Conservation (phyloP, 495 filamentous ascomycete species). For the Daldinia decipiens region DNA sequence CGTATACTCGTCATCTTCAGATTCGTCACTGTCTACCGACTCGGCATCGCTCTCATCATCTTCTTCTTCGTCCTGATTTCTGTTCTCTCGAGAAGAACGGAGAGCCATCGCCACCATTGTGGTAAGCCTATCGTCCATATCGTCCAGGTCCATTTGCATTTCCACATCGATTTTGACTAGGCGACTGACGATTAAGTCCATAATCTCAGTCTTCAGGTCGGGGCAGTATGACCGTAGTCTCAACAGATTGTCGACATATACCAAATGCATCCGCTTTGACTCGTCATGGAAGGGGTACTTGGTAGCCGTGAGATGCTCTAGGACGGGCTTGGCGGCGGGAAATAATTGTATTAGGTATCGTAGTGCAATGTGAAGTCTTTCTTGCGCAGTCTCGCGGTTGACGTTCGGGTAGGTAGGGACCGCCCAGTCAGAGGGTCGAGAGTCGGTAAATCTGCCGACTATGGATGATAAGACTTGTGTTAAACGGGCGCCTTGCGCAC, state of each 20-base stretch:
- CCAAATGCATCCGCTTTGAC: constrained; percentile 73
- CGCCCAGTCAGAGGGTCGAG: constrained; percentile 59
- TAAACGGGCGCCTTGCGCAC: constrained; percentile 71
- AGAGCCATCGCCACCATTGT: constrained; percentile 59
- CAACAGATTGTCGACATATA: constrained; percentile 83
- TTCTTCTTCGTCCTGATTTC: constrained; percentile 63
- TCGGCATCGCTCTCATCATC: constrained; percentile 69
- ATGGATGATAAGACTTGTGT: constrained; percentile 77
- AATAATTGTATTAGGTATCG: constrained; percentile 80
- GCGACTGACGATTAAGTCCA: constrained; percentile 81
- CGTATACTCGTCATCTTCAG: constrained; percentile 56
- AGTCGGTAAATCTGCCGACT: constrained; percentile 73
- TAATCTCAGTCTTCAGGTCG: constrained; percentile 82
- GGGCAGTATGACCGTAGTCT: constrained; percentile 77
- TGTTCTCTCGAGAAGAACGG: constrained; percentile 45
- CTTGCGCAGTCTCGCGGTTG: constrained; percentile 66
- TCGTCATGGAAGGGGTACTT: constrained; percentile 82
- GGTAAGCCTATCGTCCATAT: constrained; percentile 68
- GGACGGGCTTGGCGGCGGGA: constrained; percentile 73
- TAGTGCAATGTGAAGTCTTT: constrained; percentile 77
- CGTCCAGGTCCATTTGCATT: constrained; percentile 91
- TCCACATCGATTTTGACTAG: constrained; percentile 94
- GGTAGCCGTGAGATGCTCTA: constrained; percentile 69
- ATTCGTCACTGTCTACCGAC: constrained; percentile 61
- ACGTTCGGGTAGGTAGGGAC: constrained; percentile 70